Evolutionary conservation across 495 filamentous ascomycete species (phyloP).

Genomic region (Aspergillus olivimuriae): DNA sequence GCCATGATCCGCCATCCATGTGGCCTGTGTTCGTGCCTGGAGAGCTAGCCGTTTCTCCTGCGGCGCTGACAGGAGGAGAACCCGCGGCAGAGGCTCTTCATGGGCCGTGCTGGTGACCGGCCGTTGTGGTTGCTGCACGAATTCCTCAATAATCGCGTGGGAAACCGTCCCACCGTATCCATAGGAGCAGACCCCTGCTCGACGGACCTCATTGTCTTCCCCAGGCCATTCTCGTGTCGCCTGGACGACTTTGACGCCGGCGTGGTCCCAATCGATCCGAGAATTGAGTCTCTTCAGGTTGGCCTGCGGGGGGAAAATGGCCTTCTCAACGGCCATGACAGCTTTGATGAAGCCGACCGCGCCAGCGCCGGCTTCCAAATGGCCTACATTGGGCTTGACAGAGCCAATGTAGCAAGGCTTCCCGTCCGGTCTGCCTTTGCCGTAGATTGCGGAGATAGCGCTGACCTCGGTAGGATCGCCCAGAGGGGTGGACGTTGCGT

Average conservation of each 20-base stretch:
- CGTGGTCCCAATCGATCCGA: conserved; percentile 10
- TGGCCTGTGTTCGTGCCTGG: conserved; percentile 6
- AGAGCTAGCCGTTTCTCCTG: conserved; percentile 27
- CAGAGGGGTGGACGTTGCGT: conserved; percentile 36
- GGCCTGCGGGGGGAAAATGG: conserved; percentile 45
- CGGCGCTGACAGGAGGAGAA: conserved; percentile 24
- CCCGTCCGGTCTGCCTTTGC: not conserved
- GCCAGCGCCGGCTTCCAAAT: conserved; percentile 46
- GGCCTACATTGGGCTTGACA: conserved; percentile 47
- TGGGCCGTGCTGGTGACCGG: not conserved
- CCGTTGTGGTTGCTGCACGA: not conserved
- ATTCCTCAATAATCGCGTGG: conserved; percentile 32
- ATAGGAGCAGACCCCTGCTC: conserved; percentile 36
- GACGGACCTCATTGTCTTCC: conserved; percentile 5
- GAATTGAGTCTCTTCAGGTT: conserved; percentile 20
- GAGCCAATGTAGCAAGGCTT: conserved; percentile 25
- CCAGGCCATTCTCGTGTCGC: conserved; percentile 15
- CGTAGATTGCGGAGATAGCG: conserved; percentile 24
- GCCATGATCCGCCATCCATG: conserved; percentile 9
- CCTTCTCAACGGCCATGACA: conserved; percentile 41
- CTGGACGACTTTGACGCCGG: conserved; percentile 16
- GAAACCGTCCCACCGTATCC: conserved; percentile 40
- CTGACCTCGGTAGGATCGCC: conserved; percentile 37
- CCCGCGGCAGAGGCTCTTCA: not conserved
- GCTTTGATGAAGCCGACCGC: conserved; percentile 53